A percentile compares a stretch with the other conserved stretches of the same genome.
Evolutionary conservation across 2,329 filamentous ascomycete species (phyloP).

Genomic region (Cadophora malorum): DNA sequence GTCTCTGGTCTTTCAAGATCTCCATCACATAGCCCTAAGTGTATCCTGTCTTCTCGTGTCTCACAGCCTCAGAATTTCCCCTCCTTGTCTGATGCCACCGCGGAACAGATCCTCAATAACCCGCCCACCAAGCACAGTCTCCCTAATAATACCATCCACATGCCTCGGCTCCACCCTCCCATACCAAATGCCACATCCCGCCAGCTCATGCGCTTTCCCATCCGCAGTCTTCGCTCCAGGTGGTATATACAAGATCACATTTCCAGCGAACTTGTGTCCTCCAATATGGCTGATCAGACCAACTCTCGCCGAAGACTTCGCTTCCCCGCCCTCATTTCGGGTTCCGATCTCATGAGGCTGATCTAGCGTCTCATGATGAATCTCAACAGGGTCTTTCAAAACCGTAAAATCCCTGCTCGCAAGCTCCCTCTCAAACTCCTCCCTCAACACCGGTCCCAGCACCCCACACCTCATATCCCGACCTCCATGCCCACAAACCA

Average conservation of each 20-base stretch:
- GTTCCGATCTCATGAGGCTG: conserved; percentile 35
- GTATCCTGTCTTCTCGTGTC: too few relatives aligned
- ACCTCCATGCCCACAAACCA: conserved; percentile 87
- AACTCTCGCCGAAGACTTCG: conserved; percentile 56
- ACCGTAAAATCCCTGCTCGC: conserved; percentile 56
- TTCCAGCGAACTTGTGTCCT: conserved; percentile 86
- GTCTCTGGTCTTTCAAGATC: too few relatives aligned
- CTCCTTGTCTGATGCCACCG: conserved; percentile 66
- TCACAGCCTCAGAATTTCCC: conserved; percentile 53
- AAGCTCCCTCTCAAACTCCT: conserved; percentile 71
- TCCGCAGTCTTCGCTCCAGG: conserved; percentile 52
- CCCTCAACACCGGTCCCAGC: conserved; percentile 74
- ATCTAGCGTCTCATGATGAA: not conserved
- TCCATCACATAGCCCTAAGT: too few relatives aligned
- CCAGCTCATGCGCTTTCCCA: conserved; percentile 61
- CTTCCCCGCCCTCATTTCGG: conserved; percentile 35
- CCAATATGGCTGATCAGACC: conserved; percentile 81
- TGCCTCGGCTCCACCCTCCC: conserved; percentile 77
- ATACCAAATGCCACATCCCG: conserved; percentile 82
- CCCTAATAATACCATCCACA: conserved; percentile 75
- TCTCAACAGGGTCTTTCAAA: conserved; percentile 50
- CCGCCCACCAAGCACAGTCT: conserved; percentile 71
- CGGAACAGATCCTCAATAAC: conserved; percentile 75
- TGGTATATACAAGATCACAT: conserved; percentile 82
- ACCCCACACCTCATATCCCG: conserved; percentile 84